Conservation (phyloP, 306 rosid genomes). For the Calophaca sinica region DNA sequence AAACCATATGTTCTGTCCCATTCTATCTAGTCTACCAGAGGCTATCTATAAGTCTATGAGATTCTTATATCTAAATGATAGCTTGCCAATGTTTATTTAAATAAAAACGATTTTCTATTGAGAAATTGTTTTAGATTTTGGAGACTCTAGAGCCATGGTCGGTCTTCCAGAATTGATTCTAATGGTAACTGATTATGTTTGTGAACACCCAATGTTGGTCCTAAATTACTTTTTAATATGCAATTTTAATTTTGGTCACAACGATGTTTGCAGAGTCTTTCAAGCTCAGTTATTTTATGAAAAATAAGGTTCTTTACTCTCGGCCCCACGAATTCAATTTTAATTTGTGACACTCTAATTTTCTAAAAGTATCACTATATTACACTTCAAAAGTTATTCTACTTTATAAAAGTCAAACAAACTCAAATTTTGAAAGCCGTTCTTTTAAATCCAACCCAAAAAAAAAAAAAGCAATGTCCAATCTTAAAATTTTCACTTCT, state of each 20-base stretch:
- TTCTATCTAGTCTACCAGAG: background rate
- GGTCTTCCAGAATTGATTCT: constrained; percentile 20
- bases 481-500: background rate
- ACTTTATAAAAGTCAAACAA: background rate
- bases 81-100: constrained; percentile 25
- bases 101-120: constrained; percentile 18
- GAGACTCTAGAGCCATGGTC: constrained; percentile 1
- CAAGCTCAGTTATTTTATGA: background rate
- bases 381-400: constrained; percentile 1
- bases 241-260: background rate
- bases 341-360: constrained; percentile 10
- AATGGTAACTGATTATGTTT: constrained; percentile 9
- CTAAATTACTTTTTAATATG: background rate
- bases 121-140: constrained; percentile 28
- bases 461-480: background rate
- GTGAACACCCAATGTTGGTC: background rate
- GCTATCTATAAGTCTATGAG: too few species aligned
- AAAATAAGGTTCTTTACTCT: too few species aligned
- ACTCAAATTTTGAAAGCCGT: constrained; percentile 7
- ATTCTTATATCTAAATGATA: constrained; percentile 23
- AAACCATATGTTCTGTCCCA: background rate
- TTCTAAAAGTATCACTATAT: background rate
- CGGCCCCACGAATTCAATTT: background rate
- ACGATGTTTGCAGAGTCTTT: background rate
- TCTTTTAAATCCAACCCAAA: background rate